A percentile compares a stretch with the other conserved stretches of the same genome.
These are phyloP conservation scores for Hanseniaspora meyeri DNA, from an alignment of 805 yeast genomes.

Conservation along the genomic window DNA sequence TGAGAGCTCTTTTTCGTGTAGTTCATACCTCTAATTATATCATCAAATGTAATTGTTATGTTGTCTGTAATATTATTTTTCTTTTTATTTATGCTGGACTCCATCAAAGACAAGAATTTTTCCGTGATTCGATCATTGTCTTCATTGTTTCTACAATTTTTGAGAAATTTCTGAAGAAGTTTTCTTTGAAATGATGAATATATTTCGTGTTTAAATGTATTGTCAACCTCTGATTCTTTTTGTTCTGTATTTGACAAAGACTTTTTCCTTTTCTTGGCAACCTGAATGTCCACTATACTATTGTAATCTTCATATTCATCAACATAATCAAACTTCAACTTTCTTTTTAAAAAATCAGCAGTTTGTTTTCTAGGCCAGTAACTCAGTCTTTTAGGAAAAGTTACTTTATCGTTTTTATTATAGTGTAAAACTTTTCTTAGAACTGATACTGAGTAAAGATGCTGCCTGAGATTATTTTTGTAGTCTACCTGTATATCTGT, in stretches of 20 bases:
- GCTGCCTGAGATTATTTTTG: slow-evolving; percentile 8
- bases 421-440: slow-evolving; percentile 1
- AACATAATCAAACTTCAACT: slow-evolving; percentile 1
- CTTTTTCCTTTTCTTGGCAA: neutral
- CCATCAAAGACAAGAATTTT: neutral
- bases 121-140: neutral
- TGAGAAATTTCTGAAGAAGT: neutral
- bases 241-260: neutral
- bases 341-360: slow-evolving; percentile 1
- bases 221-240: neutral
- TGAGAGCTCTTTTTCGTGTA: neutral
- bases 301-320: neutral
- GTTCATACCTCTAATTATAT: slow-evolving; percentile 3
- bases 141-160: neutral
- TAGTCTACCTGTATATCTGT: slow-evolving; percentile 5
- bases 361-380: slow-evolving; percentile 11
- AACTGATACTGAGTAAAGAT: slow-evolving; percentile 1
- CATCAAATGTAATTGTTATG: neutral
- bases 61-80: neutral
- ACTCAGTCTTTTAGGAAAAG: slow-evolving; percentile 3
- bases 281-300: neutral
- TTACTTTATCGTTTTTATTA: neutral
- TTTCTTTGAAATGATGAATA: neutral
- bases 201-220: neutral
- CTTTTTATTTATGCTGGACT: neutral